Evolutionary conservation across 495 filamentous ascomycete species (phyloP).

Genomic region (Lineolata rhizophorae): DNA sequence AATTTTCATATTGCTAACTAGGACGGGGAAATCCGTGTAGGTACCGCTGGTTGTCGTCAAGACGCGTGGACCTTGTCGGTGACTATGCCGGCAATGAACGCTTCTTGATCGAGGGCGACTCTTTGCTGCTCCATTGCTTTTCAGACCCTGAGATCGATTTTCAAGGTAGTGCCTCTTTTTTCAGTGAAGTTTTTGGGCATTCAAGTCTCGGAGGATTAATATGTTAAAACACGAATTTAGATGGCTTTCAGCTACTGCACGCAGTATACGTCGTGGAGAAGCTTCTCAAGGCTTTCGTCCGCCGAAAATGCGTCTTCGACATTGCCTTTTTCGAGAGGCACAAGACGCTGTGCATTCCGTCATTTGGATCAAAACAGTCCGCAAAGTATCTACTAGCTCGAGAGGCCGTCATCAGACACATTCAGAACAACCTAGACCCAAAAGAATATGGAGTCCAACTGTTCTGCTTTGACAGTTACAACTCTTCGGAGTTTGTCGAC

Average conservation of each 20-base stretch:
- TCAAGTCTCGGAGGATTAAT: too few relatives aligned
- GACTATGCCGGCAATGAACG: slow-evolving; percentile 54
- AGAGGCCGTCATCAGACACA: slow-evolving; percentile 38
- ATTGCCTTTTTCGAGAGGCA: slow-evolving; percentile 43
- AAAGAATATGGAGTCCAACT: slow-evolving; percentile 19
- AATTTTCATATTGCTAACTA: too few relatives aligned
- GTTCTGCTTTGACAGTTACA: slow-evolving; percentile 23
- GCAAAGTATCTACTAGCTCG: slow-evolving; percentile 39
- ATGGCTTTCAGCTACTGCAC: slow-evolving; percentile 52
- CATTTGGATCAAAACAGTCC: slow-evolving; percentile 3
- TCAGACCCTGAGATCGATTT: slow-evolving; percentile 38
- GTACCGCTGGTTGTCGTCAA: too few relatives aligned
- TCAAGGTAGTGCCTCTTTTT: slow-evolving; percentile 16
- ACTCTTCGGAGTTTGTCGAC: slow-evolving; percentile 23
- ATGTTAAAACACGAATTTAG: slow-evolving; percentile 4
- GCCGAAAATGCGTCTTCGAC: slow-evolving; percentile 44
- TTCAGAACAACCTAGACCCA: slow-evolving; percentile 18
- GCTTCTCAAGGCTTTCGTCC: slow-evolving; percentile 33
- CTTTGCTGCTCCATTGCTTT: slow-evolving; percentile 39
- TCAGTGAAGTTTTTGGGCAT: too few relatives aligned
- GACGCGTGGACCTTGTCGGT: slow-evolving; percentile 37
- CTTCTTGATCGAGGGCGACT: slow-evolving; percentile 55
- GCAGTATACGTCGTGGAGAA: slow-evolving; percentile 43
- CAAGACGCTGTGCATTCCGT: slow-evolving; percentile 24
- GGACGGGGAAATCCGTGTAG: too few relatives aligned